Percentiles rank a stretch among this genome's conserved stretches.
Evolutionary conservation across 2,329 filamentous ascomycete species (phyloP).

Genomic region (Aquanectria penicillioides): DNA sequence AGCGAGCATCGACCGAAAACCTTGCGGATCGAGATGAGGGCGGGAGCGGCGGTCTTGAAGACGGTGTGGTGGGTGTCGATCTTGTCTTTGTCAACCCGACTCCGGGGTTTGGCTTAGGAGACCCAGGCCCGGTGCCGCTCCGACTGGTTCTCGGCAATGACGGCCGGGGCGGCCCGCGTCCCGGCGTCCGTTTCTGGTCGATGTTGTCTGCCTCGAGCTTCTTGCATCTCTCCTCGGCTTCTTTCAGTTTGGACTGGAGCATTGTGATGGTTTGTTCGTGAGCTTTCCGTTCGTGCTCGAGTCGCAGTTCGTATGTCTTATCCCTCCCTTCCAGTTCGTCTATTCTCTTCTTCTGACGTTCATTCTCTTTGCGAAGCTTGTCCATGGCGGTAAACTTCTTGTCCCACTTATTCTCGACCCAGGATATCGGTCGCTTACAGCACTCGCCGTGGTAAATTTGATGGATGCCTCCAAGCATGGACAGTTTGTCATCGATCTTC

Average conservation of each 20-base stretch:
- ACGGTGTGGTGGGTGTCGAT: slow-evolving; percentile 39
- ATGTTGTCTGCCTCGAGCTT: slow-evolving; percentile 42
- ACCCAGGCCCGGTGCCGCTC: slow-evolving; percentile 23
- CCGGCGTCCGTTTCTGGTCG: slow-evolving; percentile 32
- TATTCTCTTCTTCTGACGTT: slow-evolving; percentile 46
- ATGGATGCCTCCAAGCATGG: slow-evolving; percentile 57
- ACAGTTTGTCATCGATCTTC: slow-evolving; percentile 53
- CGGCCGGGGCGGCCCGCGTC: slow-evolving; percentile 26
- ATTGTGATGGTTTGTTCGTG: slow-evolving; percentile 46
- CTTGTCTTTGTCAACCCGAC: slow-evolving; percentile 35
- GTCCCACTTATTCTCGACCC: slow-evolving; percentile 51
- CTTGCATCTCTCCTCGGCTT: slow-evolving; percentile 46
- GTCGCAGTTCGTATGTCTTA: slow-evolving; percentile 51
- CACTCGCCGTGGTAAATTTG: slow-evolving; percentile 59
- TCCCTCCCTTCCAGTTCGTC: slow-evolving; percentile 51
- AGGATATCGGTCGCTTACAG: slow-evolving; percentile 53
- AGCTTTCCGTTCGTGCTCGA: slow-evolving; percentile 48
- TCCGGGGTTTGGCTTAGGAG: slow-evolving; percentile 22
- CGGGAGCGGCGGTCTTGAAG: slow-evolving; percentile 29
- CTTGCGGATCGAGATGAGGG: slow-evolving; percentile 30
- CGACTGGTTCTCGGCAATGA: slow-evolving; percentile 33
- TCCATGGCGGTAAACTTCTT: slow-evolving; percentile 42
- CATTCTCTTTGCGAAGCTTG: slow-evolving; percentile 46
- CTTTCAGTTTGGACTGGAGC: slow-evolving; percentile 48
- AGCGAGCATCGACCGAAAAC: slow-evolving; percentile 21